Base-by-base conservation (phyloP, 2,329 filamentous ascomycete species). In the Epichloe brachyelytri region DNA sequence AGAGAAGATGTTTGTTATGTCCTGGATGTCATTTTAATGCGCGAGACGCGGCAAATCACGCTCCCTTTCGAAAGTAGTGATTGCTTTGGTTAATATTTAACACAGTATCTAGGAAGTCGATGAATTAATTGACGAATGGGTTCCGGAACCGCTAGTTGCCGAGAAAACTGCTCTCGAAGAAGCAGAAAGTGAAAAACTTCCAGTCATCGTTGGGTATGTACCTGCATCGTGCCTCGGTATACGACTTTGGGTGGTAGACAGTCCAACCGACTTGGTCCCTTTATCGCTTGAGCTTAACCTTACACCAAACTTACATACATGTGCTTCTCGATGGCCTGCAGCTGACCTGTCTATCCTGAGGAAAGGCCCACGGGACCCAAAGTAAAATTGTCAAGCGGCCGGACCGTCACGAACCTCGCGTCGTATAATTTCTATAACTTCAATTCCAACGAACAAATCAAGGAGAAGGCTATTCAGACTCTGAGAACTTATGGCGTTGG, bases 341-440 rank as follows among this genome's bases (percentile, higher is more conserved):
- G 33, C 45, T 47, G 26, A 51, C 36, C 20, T 38, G 8, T 37
- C 48, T 40, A 37, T 30, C n/a, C n/a, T 22, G 53, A 46, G 62
- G 10, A 43, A 22, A 94, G 88, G 47, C 86, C 91, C 5, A 90
- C 89, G 1, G 90, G 88, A 10, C 90, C 93, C 45, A 95, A 93
- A 67, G 83, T 85, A 47, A 96, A 93, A 67, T 79, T 98, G 51
- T 76, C 82, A 46, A 95, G 84, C 67, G 93, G 93, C 60, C 85
- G 88, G 58, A 95, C 86, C 17, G 93, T 96, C 22, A 88, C 80
- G 52, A 98, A 98, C 65, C 83, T 98, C 56, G 91, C 88, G 38
- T 94, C 88, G 2, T 93, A 89, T 71, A 98, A 98, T 68, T 95
- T 93, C 69, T 97, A 95, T 75, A 97, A 98, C 71, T 89, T 98